These are phyloP conservation scores for Raffaelea albimanens DNA, from an alignment of 2,329 filamentous ascomycete species.

Conservation along the genomic window DNA sequence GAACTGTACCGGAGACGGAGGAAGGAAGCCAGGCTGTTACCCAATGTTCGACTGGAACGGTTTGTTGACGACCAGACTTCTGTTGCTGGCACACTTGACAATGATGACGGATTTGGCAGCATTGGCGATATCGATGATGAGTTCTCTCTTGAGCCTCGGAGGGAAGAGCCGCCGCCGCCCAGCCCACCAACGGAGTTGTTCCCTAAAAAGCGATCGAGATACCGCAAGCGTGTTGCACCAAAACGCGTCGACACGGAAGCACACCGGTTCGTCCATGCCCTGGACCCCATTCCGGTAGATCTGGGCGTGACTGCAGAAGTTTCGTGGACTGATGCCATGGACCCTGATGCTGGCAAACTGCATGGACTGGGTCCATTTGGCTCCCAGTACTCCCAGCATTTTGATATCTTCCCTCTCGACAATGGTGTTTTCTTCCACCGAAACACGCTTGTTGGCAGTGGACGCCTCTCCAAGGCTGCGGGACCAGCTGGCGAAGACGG, in stretches of 20 bases:
- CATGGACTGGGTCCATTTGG: slow-evolving; percentile 50
- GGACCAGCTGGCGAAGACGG: slow-evolving; percentile 18
- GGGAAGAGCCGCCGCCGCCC: neutral
- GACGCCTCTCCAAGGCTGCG: slow-evolving; percentile 34
- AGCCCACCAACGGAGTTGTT: neutral
- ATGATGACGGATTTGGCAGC: too few relatives aligned
- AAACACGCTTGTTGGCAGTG: slow-evolving; percentile 48
- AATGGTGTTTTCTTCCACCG: slow-evolving; percentile 49
- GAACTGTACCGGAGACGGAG: slow-evolving; percentile 36
- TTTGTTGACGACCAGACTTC: slow-evolving; percentile 14
- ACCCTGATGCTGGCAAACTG: slow-evolving; percentile 28
- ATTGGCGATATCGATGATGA: neutral
- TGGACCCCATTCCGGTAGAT: slow-evolving; percentile 36
- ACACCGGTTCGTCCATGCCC: slow-evolving; percentile 42
- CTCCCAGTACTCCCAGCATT: slow-evolving; percentile 51
- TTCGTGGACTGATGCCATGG: neutral
- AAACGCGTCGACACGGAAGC: slow-evolving; percentile 37
- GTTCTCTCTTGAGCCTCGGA: neutral
- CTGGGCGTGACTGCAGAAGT: neutral
- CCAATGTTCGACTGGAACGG: slow-evolving; percentile 23
- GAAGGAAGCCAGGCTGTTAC: slow-evolving; percentile 15
- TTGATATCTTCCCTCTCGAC: slow-evolving; percentile 51
- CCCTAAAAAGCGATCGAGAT: slow-evolving; percentile 20
- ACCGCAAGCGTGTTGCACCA: slow-evolving; percentile 35
- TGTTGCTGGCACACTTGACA: neutral